A percentile compares a stretch with the other conserved stretches of the same genome.
Conservation (phyloP, 768 basidiomycete genomes). For the Boletus reticulatus region DNA sequence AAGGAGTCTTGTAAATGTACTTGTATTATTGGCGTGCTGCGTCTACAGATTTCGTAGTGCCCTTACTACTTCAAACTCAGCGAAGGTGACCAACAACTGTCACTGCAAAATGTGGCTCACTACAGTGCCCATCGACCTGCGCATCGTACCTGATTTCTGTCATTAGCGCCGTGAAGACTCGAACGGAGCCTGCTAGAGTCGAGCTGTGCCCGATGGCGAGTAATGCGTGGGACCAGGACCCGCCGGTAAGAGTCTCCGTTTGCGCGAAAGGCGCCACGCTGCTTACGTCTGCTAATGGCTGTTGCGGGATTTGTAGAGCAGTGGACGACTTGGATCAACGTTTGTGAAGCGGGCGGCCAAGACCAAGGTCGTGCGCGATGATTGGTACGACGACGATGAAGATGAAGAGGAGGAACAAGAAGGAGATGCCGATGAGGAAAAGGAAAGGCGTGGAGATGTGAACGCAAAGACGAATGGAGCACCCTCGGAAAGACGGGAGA, state of each 20-base stretch:
- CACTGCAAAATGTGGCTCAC: background rate
- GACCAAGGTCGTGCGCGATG: constrained; percentile 37
- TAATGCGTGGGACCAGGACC: constrained; percentile 19
- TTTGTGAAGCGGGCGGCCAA: background rate
- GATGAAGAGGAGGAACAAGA: constrained; percentile 18
- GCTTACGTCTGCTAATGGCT: constrained; percentile 9
- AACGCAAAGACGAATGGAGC: background rate
- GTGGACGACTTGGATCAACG: constrained; percentile 1
- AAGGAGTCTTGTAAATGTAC: background rate
- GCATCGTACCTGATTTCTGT: background rate
- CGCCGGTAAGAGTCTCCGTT: constrained; percentile 7
- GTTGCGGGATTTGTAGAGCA: constrained; percentile 1
- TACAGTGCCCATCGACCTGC: background rate
- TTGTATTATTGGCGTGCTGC: no score
- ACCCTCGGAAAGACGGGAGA: no score
- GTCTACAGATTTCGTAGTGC: background rate
- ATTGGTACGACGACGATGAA: constrained; percentile 60
- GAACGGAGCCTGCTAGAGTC: background rate
- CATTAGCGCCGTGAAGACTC: background rate
- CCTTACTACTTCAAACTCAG: constrained; percentile 18
- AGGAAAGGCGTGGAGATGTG: no score
- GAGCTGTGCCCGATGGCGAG: constrained; percentile 11
- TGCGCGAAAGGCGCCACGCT: constrained; percentile 1
- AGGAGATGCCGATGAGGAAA: background rate
- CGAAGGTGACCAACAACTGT: constrained; percentile 6